A percentile compares a stretch with the other conserved stretches of the same genome.
Evolutionary conservation across 306 rosid genomes (phyloP).

Genomic region (Spatholobus suberectus): DNA sequence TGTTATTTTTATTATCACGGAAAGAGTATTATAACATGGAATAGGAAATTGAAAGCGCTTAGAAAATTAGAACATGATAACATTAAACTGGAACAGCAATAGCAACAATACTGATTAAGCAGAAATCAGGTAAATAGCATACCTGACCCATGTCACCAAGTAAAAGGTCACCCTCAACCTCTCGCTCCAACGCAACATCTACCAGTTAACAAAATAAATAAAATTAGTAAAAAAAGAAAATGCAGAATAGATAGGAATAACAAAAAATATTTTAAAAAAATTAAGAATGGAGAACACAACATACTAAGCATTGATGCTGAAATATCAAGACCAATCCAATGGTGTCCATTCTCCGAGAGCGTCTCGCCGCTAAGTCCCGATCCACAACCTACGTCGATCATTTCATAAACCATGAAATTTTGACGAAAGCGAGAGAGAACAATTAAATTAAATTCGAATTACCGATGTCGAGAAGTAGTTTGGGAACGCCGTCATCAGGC

Average conservation of each 20-base stretch:
- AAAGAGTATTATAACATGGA: conserved; percentile 6
- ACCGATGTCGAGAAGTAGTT: conserved; percentile 91
- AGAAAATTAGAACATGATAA: background rate
- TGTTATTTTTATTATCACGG: background rate
- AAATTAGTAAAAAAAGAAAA: background rate
- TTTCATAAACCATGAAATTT: background rate
- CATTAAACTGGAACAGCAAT: background rate
- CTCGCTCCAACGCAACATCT: conserved; percentile 89
- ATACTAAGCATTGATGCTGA: conserved; percentile 95
- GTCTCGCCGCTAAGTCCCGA: conserved; percentile 97
- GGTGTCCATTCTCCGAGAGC: conserved; percentile 76
- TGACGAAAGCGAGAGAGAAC: background rate
- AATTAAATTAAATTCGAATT: background rate
- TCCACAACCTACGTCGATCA: conserved; percentile 72
- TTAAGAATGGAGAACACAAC: background rate
- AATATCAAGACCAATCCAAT: conserved; percentile 94
- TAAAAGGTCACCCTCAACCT: conserved; percentile 91
- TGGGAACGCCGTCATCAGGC: conserved; percentile 79
- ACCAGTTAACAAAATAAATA: background rate
- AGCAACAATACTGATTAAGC: background rate
- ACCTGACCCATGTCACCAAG: conserved; percentile 99
- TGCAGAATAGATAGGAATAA: background rate
- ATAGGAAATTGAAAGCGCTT: background rate
- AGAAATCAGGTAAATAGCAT: conserved; percentile 23
- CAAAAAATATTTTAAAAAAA: background rate